Evolutionary conservation across 768 basidiomycete genomes (phyloP), one percentile per base, ranked within the genome.

Genomic region (Lanmaoa rubissima): DNA sequence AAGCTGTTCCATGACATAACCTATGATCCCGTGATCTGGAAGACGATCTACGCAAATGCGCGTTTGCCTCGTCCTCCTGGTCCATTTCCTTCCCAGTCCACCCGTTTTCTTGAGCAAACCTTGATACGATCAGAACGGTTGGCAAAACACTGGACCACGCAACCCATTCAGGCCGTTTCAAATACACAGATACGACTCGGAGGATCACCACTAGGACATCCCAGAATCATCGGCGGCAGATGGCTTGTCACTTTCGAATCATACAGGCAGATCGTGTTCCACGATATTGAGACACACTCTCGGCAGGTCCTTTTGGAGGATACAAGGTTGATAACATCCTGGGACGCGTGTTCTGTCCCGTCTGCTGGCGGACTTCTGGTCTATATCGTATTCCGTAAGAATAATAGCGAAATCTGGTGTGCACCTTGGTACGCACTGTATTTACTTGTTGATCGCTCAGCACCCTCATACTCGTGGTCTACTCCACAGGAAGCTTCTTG

Each of bases 31-130:
- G n/a, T 28, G 19, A 24, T 61, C 26, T 61, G 59, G 60, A 55
- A 34, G 36, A 28, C 32, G 5, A 36, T 61, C n/a, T 61, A 61
- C 28, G 26, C 41, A 4, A 48, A 45, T 3, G 50, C 50, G 11
- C n/a, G 16, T 6, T 14, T 56, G 2, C 60, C 60, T 24, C 51
- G 54, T 34, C 50, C 50, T 6, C 51, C 50, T 32, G 60, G 54
- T n/a, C 60, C 60, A 40, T 61, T 51, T 39, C 32, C 47, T 13
- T 48, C 16, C 4, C 60, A 55, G 36, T 31, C 59, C 10, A 10
- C 28, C 28, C 46, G 32, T 16, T 61, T 38, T 26, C 60, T 61
- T 8, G 60, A 61, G 39, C 31, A 41, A 38, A 49, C 38, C 9
- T 26, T 58, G 14, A 19, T 49, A 16, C 47, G 39, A 24, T 59